Evolutionary conservation across 805 yeast species (phyloP).

Genomic region (Wickerhamomyces chambardii): DNA sequence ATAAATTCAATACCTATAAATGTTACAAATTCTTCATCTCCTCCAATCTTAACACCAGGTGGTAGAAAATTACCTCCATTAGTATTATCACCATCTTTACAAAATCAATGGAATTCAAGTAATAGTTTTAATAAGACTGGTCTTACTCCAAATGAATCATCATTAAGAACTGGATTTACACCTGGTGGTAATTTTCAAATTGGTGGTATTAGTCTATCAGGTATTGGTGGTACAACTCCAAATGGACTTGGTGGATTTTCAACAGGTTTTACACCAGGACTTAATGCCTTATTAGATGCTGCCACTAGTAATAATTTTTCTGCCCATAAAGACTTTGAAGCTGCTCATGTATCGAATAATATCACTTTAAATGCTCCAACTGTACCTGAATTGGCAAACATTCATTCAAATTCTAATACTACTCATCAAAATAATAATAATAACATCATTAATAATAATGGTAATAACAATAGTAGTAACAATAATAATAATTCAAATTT

Average conservation of each 20-base stretch:
- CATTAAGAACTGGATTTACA: slow-evolving; percentile 61
- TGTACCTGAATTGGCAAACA: background rate
- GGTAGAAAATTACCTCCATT: slow-evolving; percentile 44
- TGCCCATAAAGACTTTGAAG: slow-evolving; percentile 7
- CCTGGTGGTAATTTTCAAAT: slow-evolving; percentile 45
- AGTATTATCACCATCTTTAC: slow-evolving; percentile 19
- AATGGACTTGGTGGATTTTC: background rate
- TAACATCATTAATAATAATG: no score
- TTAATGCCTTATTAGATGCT: slow-evolving; percentile 18
- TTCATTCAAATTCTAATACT: background rate
- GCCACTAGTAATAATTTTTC: background rate
- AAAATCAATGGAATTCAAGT: slow-evolving; percentile 13
- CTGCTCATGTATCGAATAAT: slow-evolving; percentile 6
- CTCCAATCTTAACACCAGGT: slow-evolving; percentile 46
- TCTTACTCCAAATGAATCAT: slow-evolving; percentile 69
- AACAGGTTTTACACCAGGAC: slow-evolving; percentile 30
- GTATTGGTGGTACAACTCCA: no score
- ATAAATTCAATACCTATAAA: slow-evolving; percentile 14
- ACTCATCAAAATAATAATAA: background rate
- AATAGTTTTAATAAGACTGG: slow-evolving; percentile 37
- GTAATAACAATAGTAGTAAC: no score
- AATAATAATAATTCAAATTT: no score
- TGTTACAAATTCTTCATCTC: slow-evolving; percentile 28
- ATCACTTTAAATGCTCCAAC: background rate
- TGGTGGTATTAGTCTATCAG: slow-evolving; percentile 20